phyloP scores from a whole-genome alignment of 495 filamentous ascomycete genomes.

The Tuber calosporum region DNA sequence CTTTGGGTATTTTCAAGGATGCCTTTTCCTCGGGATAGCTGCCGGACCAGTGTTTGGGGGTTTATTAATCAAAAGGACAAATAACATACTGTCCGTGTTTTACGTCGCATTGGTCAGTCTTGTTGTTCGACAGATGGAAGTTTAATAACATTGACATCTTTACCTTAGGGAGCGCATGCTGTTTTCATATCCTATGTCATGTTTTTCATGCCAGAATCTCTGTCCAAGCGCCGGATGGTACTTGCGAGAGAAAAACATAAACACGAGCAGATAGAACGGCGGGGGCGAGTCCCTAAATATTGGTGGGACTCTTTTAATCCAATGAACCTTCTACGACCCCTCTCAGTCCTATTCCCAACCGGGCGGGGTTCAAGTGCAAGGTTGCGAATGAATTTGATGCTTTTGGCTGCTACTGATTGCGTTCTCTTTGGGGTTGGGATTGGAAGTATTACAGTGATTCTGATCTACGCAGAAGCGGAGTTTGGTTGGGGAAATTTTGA shows the following conservation, averaged over 20 bases:
- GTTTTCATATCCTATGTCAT: constrained; percentile 63
- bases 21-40: constrained; percentile 78
- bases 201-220: constrained; percentile 71
- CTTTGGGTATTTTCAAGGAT: constrained; percentile 83
- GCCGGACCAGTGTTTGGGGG: constrained; percentile 73
- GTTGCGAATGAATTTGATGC: constrained; percentile 68
- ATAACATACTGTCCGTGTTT: constrained; percentile 64
- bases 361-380: constrained; percentile 54
- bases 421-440: constrained; percentile 73
- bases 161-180: constrained; percentile 52
- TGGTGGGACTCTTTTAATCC: constrained; percentile 45
- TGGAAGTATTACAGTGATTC: constrained; percentile 66
- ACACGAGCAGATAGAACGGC: constrained; percentile 24
- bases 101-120: constrained; percentile 55
- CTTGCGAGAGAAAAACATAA: constrained; percentile 61
- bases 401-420: constrained; percentile 72
- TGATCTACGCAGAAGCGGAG: constrained; percentile 69
- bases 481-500: constrained; percentile 78
- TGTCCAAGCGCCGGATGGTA: constrained; percentile 60
- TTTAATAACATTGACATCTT: constrained; percentile 4
- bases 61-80: constrained; percentile 63
- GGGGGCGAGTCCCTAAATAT: constrained; percentile 27
- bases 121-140: background rate
- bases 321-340: constrained; percentile 62
- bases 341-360: constrained; percentile 68